These are phyloP conservation scores for Silene conica DNA, from an alignment of 148 eudicot genomes.

Conservation along the genomic window DNA sequence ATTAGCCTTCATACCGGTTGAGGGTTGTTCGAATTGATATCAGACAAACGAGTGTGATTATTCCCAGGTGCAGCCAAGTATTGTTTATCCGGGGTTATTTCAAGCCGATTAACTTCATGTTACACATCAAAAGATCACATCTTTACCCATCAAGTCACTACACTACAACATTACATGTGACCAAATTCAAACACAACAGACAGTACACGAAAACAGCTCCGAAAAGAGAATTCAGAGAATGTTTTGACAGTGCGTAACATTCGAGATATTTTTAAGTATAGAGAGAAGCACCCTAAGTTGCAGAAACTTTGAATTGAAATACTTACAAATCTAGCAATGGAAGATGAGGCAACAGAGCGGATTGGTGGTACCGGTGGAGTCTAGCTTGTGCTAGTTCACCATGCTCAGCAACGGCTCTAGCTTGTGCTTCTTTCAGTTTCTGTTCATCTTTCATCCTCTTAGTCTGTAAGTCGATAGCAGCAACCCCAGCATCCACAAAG, in stretches of 20 bases:
- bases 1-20: too few species aligned
- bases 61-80: too few species aligned
- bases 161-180: too few species aligned
- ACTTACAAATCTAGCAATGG: conserved; percentile 65
- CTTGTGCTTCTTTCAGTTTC: too few species aligned
- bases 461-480: conserved; percentile 78
- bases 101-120: too few species aligned
- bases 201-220: conserved; percentile 58
- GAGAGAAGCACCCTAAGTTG: conserved; percentile 53
- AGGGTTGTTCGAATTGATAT: too few species aligned
- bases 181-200: conserved; percentile 74
- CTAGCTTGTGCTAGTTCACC: conserved; percentile 58
- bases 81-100: too few species aligned
- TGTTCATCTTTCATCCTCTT: conserved; percentile 87
- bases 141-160: too few species aligned
- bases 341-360: conserved; percentile 74
- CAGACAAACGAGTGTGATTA: too few species aligned
- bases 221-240: conserved; percentile 67
- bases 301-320: conserved; percentile 82
- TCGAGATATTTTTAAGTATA: conserved; percentile 61
- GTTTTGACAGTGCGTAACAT: conserved; percentile 84
- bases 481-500: conserved; percentile 98
- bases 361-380: conserved; percentile 87
- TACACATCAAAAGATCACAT: too few species aligned
- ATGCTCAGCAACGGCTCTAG: too few species aligned